Evolutionary conservation across 2,329 filamentous ascomycete species (phyloP).

Genomic region (Ambrosiella cleistominuta): DNA sequence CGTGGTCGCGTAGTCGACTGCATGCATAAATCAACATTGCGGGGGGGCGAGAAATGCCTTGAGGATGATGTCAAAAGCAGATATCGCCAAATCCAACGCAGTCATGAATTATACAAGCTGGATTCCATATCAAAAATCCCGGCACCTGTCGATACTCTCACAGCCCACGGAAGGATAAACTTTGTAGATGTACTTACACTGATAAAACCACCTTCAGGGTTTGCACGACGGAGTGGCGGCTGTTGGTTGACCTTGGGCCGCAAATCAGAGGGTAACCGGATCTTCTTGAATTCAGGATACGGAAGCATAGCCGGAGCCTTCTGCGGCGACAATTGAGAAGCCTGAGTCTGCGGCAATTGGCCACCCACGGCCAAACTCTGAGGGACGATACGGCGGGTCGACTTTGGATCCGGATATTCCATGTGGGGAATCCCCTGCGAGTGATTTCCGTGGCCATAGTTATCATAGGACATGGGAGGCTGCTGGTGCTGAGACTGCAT

Average conservation of each 20-base stretch:
- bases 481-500: conserved; percentile 12
- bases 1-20: no score
- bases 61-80: no score
- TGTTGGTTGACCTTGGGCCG: conserved; percentile 71
- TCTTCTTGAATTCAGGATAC: conserved; percentile 74
- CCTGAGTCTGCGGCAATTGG: conserved; percentile 15
- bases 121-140: background rate
- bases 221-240: conserved; percentile 78
- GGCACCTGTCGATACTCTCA: background rate
- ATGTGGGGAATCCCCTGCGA: conserved; percentile 37
- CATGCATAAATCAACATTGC: no score
- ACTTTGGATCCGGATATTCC: conserved; percentile 41
- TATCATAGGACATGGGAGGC: conserved; percentile 34
- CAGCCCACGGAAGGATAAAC: background rate
- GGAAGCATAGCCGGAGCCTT: conserved; percentile 37
- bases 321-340: conserved; percentile 15
- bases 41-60: no score
- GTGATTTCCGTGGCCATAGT: conserved; percentile 29
- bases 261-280: conserved; percentile 55
- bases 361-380: conserved; percentile 19
- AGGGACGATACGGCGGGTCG: conserved; percentile 35
- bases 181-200: conserved; percentile 50
- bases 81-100: no score
- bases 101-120: background rate
- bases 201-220: conserved; percentile 94